These are phyloP conservation scores for Perkinsus marinus DNA, from an alignment of 169 alveolate species.

Conservation along the genomic window DNA sequence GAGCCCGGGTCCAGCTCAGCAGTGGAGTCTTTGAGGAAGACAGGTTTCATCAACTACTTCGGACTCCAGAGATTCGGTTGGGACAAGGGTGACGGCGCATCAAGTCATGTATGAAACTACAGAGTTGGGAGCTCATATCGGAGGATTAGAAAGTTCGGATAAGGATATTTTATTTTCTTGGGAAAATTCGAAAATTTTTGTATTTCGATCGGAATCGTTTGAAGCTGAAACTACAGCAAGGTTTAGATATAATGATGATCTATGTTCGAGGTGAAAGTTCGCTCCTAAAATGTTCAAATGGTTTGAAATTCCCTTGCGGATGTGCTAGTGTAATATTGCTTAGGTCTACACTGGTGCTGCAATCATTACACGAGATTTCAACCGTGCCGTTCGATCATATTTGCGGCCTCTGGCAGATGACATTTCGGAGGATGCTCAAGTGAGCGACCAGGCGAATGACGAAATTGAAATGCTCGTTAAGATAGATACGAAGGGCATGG, in stretches of 20 bases:
- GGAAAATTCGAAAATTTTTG: too few relatives aligned
- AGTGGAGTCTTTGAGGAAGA: neutral
- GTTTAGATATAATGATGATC: too few relatives aligned
- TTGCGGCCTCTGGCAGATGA: neutral
- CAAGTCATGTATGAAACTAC: neutral
- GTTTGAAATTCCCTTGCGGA: too few relatives aligned
- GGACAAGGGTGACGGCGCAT: neutral
- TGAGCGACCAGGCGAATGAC: too few relatives aligned
- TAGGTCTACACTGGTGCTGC: neutral
- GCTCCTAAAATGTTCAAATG: too few relatives aligned
- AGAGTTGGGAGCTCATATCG: too few relatives aligned
- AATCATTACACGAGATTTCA: neutral
- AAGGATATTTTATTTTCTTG: too few relatives aligned
- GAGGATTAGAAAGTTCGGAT: too few relatives aligned
- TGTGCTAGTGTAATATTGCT: neutral
- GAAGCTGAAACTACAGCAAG: too few relatives aligned
- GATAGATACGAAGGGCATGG: neutral
- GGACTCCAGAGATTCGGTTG: neutral
- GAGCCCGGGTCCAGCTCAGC: neutral
- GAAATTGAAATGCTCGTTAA: too few relatives aligned
- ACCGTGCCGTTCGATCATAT: neutral
- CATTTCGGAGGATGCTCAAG: neutral
- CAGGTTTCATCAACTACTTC: neutral
- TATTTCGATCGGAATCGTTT: too few relatives aligned
- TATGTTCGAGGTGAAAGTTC: too few relatives aligned